phyloP scores from a whole-genome alignment of 495 filamentous ascomycete genomes.

The Penicillium cinerascens region DNA sequence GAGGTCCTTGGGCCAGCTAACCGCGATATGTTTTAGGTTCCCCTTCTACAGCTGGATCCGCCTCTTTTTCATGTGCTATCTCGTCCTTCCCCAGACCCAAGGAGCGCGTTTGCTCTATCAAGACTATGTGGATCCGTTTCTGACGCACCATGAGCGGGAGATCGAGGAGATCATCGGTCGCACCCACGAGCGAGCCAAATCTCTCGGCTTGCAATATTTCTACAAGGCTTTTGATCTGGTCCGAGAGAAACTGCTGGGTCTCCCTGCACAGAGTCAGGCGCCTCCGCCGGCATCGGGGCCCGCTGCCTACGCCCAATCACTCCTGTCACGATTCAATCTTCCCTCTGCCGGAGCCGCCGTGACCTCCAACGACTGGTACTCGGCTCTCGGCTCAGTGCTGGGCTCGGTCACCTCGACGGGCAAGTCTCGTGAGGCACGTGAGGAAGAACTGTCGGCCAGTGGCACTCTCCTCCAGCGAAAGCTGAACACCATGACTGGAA shows the following conservation, averaged over 20 bases:
- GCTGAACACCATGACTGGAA: slow-evolving; percentile 50
- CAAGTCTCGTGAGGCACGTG: slow-evolving; percentile 47
- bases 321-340: slow-evolving; percentile 82
- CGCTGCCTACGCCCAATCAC: slow-evolving; percentile 67
- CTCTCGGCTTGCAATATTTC: slow-evolving; percentile 76
- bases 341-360: slow-evolving; percentile 45
- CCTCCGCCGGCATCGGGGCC: slow-evolving; percentile 49
- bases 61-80: slow-evolving; percentile 83
- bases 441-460: slow-evolving; percentile 52
- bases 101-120: slow-evolving; percentile 84
- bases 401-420: slow-evolving; percentile 42
- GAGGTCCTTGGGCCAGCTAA: not conserved
- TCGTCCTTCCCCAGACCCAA: slow-evolving; percentile 94
- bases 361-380: slow-evolving; percentile 62
- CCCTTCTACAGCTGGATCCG: slow-evolving; percentile 95
- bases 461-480: slow-evolving; percentile 64
- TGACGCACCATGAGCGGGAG: slow-evolving; percentile 78
- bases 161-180: slow-evolving; percentile 88
- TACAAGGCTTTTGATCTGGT: slow-evolving; percentile 72
- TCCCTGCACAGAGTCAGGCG: slow-evolving; percentile 52
- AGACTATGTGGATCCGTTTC: slow-evolving; percentile 80
- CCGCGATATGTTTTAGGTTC: slow-evolving; percentile 50
- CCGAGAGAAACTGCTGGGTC: slow-evolving; percentile 68
- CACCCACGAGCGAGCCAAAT: slow-evolving; percentile 73
- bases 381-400: slow-evolving; percentile 62